Base-by-base conservation (phyloP, 169 alveolate species). In the Plasmodium yoelii region DNA sequence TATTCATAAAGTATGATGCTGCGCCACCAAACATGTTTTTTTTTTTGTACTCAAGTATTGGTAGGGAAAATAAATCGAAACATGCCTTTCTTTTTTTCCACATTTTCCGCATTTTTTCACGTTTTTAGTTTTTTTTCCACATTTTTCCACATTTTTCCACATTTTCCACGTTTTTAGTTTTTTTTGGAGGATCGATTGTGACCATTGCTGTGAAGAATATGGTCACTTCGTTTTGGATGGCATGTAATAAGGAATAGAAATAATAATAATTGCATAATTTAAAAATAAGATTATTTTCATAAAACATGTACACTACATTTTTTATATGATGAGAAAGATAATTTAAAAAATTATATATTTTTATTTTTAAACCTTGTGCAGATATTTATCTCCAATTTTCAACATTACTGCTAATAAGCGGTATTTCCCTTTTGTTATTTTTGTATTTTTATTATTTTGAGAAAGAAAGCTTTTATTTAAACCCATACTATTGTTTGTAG, bases 401-500 rank as follows among this genome's bases (percentile, higher is more conserved):
- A 39, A 28, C 26, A 3, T 26, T 74, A 7, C 55, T 55, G 18
- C 69, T 74, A 4, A 4, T 61, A 10, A 61, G 75, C 18, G 5
- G 60, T 26, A 39, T 53, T 15, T 74, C 28, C 39, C 56, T 74
- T 2, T 46, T 75, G 8, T 12, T 65, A 24, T 75, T 61, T 65
- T 15, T 75, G 18, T 63, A 63, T 13, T 46, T 44, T 44, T 67
- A 44, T 22, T 61, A 46, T 75, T 65, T 18, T 22, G 42, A 53
- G n/a, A 75, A 73, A 28, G 88, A 87, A 74, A 84, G 65, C 67
- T 87, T 91, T 42, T 91, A 75, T 56, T 49, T 91, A 51, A 91
- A 86, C 42, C 56, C 91, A 5, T 91, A 91, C 61, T 87, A 74
- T 24, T 53, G 92, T 44, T 87, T 91, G 24, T 73, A 86, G 65